Evolutionary conservation across 2,329 filamentous ascomycete genomes (phyloP).

Genomic region (Juglanconis sp.): DNA sequence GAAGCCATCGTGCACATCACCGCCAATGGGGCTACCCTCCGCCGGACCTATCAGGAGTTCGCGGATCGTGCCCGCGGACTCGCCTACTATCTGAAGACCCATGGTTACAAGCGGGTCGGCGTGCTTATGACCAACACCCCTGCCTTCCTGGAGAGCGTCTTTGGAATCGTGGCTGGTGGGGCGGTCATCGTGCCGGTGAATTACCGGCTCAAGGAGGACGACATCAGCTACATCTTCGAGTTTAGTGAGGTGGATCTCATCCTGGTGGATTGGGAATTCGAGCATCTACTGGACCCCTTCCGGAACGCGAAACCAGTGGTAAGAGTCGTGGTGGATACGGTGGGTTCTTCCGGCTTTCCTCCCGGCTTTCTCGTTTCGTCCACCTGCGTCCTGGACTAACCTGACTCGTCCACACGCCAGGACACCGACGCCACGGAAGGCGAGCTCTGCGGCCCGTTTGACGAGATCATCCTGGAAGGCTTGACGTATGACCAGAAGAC

Average conservation of each 20-base stretch:
- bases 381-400: background rate
- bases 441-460: constrained; percentile 73
- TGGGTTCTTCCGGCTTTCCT: constrained; percentile 27
- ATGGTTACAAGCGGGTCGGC: constrained; percentile 72
- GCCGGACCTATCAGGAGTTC: constrained; percentile 75
- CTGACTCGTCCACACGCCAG: constrained; percentile 30
- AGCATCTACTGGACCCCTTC: constrained; percentile 66
- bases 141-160: constrained; percentile 87
- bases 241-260: constrained; percentile 85
- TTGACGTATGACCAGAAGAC: constrained; percentile 65
- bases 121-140: constrained; percentile 91
- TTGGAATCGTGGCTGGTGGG: constrained; percentile 79
- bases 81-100: constrained; percentile 80
- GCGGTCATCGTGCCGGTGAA: constrained; percentile 69
- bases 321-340: constrained; percentile 70
- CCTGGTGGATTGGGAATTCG: constrained; percentile 81
- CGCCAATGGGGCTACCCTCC: constrained; percentile 68
- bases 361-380: background rate
- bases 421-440: constrained; percentile 79
- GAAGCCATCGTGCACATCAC: constrained; percentile 84
- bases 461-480: constrained; percentile 79
- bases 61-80: constrained; percentile 84
- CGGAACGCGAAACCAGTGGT: constrained; percentile 58
- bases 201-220: constrained; percentile 70
- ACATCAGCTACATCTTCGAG: constrained; percentile 86